Percentiles rank a stretch among this genome's conserved stretches.
phyloP scores from a whole-genome alignment of 2,329 filamentous ascomycete species.

The Diaporthe destruens region DNA sequence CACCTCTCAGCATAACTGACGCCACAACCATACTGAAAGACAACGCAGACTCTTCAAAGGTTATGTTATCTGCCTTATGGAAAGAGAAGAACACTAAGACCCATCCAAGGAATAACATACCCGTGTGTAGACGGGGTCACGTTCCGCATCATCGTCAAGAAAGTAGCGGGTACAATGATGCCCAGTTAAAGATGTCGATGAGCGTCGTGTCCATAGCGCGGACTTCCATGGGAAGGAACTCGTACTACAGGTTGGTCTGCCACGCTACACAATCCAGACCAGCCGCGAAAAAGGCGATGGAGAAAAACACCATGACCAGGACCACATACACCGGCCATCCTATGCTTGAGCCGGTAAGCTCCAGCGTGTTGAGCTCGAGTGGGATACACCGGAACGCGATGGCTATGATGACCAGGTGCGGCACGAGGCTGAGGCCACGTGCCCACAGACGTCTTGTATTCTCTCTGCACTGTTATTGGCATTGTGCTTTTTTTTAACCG shows the following conservation, averaged over 20 bases:
- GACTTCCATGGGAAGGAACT: slow-evolving; percentile 12
- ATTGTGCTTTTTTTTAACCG: no score
- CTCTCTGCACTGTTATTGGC: no score
- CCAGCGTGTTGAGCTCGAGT: slow-evolving; percentile 55
- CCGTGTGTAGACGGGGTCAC: neutral
- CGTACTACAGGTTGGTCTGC: slow-evolving; percentile 22
- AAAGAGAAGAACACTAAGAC: slow-evolving; percentile 25
- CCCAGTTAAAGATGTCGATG: slow-evolving; percentile 12
- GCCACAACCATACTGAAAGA: slow-evolving; percentile 19
- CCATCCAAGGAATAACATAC: neutral
- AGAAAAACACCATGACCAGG: slow-evolving; percentile 58
- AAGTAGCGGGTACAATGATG: slow-evolving; percentile 9
- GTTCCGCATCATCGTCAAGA: slow-evolving; percentile 17
- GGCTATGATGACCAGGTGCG: slow-evolving; percentile 56
- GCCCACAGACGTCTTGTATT: no score
- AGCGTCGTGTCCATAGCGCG: neutral
- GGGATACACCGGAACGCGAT: slow-evolving; percentile 61
- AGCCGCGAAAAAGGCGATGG: slow-evolving; percentile 55
- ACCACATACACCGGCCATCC: slow-evolving; percentile 51
- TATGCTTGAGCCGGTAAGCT: slow-evolving; percentile 51
- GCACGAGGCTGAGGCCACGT: no score
- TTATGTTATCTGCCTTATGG: slow-evolving; percentile 8
- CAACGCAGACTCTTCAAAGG: neutral
- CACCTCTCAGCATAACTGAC: slow-evolving; percentile 14
- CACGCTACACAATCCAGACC: slow-evolving; percentile 6